Evolutionary conservation across 1,284 basidiomycete genomes (phyloP).

Genomic region (Austroboletus niveus): DNA sequence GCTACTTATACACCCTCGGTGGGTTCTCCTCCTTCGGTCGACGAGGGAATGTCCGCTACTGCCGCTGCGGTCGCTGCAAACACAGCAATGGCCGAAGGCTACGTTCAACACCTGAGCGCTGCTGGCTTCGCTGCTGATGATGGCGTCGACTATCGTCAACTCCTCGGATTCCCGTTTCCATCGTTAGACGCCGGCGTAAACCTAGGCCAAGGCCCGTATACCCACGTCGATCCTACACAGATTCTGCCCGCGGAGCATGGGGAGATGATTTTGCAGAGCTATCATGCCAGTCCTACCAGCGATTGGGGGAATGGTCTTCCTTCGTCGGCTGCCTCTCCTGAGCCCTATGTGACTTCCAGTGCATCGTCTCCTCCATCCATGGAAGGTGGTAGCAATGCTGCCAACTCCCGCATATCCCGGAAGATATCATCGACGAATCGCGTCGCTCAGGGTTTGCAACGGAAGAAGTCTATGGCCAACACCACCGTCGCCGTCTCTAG

Average conservation of each 20-base stretch:
- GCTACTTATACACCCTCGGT: slow-evolving; percentile 40
- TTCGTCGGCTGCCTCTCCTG: slow-evolving; percentile 74
- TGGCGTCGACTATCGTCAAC: slow-evolving; percentile 56
- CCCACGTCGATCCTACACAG: slow-evolving; percentile 86
- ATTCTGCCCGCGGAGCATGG: slow-evolving; percentile 59
- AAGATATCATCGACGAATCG: slow-evolving; percentile 65
- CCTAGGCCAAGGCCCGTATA: slow-evolving; percentile 56
- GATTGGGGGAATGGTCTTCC: slow-evolving; percentile 72
- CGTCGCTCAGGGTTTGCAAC: slow-evolving; percentile 48
- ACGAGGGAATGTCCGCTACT: slow-evolving; percentile 60
- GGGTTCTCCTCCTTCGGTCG: slow-evolving; percentile 35
- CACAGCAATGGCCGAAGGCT: slow-evolving; percentile 64
- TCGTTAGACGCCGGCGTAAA: slow-evolving; percentile 42
- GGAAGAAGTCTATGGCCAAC: slow-evolving; percentile 47
- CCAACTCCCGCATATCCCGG: slow-evolving; percentile 35
- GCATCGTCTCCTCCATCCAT: slow-evolving; percentile 68
- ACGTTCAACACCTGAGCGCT: slow-evolving; percentile 55
- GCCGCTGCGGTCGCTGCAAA: slow-evolving; percentile 52
- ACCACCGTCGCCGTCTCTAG: slow-evolving; percentile 37
- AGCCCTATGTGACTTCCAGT: slow-evolving; percentile 63
- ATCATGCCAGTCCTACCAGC: slow-evolving; percentile 76
- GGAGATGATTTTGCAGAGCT: slow-evolving; percentile 45
- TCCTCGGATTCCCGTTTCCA: slow-evolving; percentile 64
- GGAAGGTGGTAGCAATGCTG: slow-evolving; percentile 43
- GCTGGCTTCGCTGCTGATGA: slow-evolving; percentile 54